A percentile compares a stretch with the other conserved stretches of the same genome.
Conservation (phyloP, 2,329 filamentous ascomycete genomes). For the Orbilia javanica region DNA sequence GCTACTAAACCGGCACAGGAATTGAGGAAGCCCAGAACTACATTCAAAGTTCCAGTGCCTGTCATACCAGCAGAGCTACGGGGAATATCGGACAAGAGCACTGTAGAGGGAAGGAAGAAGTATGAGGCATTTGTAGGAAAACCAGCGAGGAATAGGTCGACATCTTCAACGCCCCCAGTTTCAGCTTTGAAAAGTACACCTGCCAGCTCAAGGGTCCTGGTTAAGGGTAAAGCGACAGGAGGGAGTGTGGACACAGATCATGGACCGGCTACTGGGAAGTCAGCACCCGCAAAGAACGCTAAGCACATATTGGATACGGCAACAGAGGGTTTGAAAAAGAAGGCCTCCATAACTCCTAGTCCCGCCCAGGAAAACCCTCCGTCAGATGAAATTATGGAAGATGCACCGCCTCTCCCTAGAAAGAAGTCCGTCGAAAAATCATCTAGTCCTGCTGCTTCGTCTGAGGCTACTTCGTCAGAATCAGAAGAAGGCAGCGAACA, state of each 20-base stretch:
- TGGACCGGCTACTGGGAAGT: not conserved
- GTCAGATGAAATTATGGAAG: constrained; percentile 43
- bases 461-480: constrained; percentile 29
- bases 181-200: constrained; percentile 2
- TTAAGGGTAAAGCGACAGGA: constrained; percentile 11
- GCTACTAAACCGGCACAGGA: not conserved
- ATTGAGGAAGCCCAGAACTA: constrained; percentile 42
- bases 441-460: constrained; percentile 10
- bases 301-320: not conserved
- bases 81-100: constrained; percentile 40
- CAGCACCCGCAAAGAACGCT: not conserved
- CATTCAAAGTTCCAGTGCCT: constrained; percentile 46
- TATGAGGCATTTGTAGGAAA: constrained; percentile 40
- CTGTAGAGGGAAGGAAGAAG: constrained; percentile 32
- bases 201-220: not conserved
- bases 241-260: constrained; percentile 1
- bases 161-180: constrained; percentile 34
- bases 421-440: constrained; percentile 6
- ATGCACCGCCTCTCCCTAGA: constrained; percentile 31
- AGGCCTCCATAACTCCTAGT: not conserved
- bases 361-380: constrained; percentile 4
- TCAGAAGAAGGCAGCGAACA: constrained; percentile 51
- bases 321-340: not conserved
- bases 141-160: constrained; percentile 23
- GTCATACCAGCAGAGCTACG: constrained; percentile 37